Percentiles rank a stretch among this genome's conserved stretches.
These are phyloP conservation scores for Prunus mira DNA, from an alignment of 306 rosid species.

Conservation along the genomic window DNA sequence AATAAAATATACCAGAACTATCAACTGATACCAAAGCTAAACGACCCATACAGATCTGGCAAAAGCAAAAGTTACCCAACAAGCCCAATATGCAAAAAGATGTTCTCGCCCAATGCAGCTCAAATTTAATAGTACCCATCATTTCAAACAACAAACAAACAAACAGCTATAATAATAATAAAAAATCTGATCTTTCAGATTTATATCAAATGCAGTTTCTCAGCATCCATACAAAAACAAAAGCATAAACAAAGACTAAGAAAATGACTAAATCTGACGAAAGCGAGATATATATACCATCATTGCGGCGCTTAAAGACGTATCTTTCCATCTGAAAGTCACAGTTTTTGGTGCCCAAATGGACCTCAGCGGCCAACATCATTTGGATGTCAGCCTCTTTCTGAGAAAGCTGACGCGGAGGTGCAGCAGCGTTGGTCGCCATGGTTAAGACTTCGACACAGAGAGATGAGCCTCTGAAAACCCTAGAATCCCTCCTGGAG, in stretches of 20 bases:
- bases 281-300: slow-evolving; percentile 38
- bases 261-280: too few relatives aligned
- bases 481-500: neutral
- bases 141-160: neutral
- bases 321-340: slow-evolving; percentile 91
- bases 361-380: slow-evolving; percentile 87
- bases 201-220: neutral
- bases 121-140: neutral
- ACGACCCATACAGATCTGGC: neutral
- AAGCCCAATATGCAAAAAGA: neutral
- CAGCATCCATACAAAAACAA: neutral
- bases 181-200: neutral
- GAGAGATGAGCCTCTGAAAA: neutral
- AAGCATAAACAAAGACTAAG: neutral
- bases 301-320: slow-evolving; percentile 84
- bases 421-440: slow-evolving; percentile 45
- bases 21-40: neutral
- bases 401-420: slow-evolving; percentile 66
- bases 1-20: neutral
- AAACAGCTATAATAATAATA: neutral
- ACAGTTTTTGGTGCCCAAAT: slow-evolving; percentile 83
- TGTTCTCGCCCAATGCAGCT: neutral
- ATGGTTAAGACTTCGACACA: slow-evolving; percentile 21
- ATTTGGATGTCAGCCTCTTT: slow-evolving; percentile 82
- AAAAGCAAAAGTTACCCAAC: neutral